Percentiles rank a stretch among this genome's conserved stretches.
These are phyloP conservation scores for Neurospora tetraspora DNA, from an alignment of 495 filamentous ascomycete species.

Conservation along the genomic window DNA sequence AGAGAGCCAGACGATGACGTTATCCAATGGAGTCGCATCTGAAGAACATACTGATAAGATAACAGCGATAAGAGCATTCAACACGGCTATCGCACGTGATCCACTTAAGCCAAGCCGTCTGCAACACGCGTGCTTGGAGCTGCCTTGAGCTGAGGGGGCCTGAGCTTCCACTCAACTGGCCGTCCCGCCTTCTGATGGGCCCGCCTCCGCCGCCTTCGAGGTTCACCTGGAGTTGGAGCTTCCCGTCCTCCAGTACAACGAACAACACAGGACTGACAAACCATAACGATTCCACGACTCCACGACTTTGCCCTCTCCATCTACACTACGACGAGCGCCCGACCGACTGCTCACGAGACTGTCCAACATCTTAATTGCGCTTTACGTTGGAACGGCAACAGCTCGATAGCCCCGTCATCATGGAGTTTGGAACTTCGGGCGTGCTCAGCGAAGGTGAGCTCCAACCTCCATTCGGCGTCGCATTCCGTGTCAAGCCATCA, in stretches of 20 bases:
- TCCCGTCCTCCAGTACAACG: constrained; percentile 1
- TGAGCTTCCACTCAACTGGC: constrained; percentile 17
- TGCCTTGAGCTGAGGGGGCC: constrained; percentile 36
- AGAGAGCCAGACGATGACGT: not conserved
- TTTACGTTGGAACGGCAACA: not conserved
- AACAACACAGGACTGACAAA: not conserved
- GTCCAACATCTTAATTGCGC: not conserved
- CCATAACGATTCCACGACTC: not conserved
- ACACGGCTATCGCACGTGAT: constrained; percentile 14
- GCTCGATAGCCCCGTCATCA: constrained; percentile 11
- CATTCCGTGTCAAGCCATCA: not conserved
- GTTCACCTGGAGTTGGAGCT: not conserved
- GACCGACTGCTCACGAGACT: not conserved
- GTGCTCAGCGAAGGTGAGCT: constrained; percentile 59
- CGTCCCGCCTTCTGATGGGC: not conserved
- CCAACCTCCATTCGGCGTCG: not conserved
- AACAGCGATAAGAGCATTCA: constrained; percentile 6
- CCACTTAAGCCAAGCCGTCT: constrained; percentile 4
- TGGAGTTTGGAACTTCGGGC: constrained; percentile 57
- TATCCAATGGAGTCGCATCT: not conserved
- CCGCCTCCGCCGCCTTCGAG: not conserved
- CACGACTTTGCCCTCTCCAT: not conserved
- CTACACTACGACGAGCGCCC: not conserved
- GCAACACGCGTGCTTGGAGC: constrained; percentile 31
- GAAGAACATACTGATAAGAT: not conserved